A percentile compares a stretch with the other conserved stretches of the same genome.
phyloP scores from a whole-genome alignment of 768 basidiomycete genomes.

The Trametes gibbosa region DNA sequence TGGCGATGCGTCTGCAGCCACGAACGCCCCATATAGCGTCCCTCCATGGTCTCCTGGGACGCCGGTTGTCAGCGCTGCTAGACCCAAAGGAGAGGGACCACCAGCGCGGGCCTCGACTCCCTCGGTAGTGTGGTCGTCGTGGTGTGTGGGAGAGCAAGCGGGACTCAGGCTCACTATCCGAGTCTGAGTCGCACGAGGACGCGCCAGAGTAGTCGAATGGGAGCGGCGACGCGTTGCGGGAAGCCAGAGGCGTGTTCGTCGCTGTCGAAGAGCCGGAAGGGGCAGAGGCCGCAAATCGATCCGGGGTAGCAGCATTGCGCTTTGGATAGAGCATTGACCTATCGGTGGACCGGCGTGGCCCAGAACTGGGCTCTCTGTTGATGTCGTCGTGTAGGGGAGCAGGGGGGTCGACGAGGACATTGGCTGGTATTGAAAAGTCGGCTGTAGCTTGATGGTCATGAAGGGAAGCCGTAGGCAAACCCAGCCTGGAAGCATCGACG shows the following conservation, averaged over 20 bases:
- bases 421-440: background rate
- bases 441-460: conserved; percentile 12
- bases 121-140: conserved; percentile 18
- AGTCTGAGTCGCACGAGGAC: conserved; percentile 58
- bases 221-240: conserved; percentile 59
- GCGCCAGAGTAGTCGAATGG: conserved; percentile 49
- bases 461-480: conserved; percentile 12
- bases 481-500: conserved; percentile 4
- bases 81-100: conserved; percentile 40
- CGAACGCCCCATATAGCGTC: conserved; percentile 43
- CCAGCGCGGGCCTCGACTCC: conserved; percentile 33
- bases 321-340: conserved; percentile 36
- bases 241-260: conserved; percentile 52
- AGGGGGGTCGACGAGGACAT: conserved; percentile 22
- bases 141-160: conserved; percentile 42
- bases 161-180: conserved; percentile 45
- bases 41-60: conserved; percentile 50
- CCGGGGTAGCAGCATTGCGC: conserved; percentile 8
- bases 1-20: conserved; percentile 50
- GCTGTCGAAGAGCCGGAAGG: conserved; percentile 32
- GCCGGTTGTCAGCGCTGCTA: conserved; percentile 45
- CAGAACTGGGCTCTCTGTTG: conserved; percentile 20
- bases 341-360: conserved; percentile 29
- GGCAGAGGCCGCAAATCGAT: background rate
- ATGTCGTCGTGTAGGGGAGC: conserved; percentile 21